Conservation (phyloP, 495 filamentous ascomycete species). For the Podospora anserina region DNA sequence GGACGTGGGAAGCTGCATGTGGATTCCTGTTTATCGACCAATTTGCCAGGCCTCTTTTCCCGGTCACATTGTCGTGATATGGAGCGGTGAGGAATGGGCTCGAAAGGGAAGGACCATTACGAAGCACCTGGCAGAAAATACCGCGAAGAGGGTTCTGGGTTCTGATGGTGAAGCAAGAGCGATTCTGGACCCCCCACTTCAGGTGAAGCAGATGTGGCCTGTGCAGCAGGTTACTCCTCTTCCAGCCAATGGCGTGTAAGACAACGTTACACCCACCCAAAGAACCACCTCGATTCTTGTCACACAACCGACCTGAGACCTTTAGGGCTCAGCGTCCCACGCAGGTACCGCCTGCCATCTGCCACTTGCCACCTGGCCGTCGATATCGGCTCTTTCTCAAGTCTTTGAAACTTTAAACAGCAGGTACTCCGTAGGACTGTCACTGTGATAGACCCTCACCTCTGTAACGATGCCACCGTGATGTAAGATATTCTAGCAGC, state of each 20-base stretch:
- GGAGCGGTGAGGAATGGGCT: background rate
- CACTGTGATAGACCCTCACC: background rate
- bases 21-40: slow-evolving; percentile 3
- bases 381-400: too few relatives aligned
- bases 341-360: background rate
- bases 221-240: background rate
- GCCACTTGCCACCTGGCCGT: too few relatives aligned
- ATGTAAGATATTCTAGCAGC: background rate
- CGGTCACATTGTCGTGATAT: background rate
- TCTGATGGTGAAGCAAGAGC: background rate
- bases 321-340: background rate
- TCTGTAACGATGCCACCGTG: slow-evolving; percentile 1
- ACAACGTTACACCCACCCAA: slow-evolving; percentile 1
- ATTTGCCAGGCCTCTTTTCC: background rate
- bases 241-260: background rate
- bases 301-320: background rate
- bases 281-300: background rate
- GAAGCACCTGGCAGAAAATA: background rate
- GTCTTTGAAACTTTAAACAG: too few relatives aligned
- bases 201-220: background rate
- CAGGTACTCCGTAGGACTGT: too few relatives aligned
- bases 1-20: background rate
- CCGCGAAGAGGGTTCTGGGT: background rate
- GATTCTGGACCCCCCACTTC: background rate
- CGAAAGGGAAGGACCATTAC: slow-evolving; percentile 3